Conservation (phyloP, 257 asterid species). For the Solanum sitiens region DNA sequence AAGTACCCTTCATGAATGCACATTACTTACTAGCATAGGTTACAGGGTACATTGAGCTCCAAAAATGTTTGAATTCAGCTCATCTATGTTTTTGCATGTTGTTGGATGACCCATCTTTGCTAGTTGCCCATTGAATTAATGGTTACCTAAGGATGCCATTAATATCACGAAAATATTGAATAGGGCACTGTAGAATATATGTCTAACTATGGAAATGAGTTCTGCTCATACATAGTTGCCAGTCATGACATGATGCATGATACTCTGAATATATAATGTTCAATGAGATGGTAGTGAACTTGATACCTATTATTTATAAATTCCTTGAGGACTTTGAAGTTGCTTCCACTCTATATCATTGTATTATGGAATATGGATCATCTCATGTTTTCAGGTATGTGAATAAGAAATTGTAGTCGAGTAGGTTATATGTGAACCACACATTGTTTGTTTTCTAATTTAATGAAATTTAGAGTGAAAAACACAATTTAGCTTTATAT, state of each 20-base stretch:
- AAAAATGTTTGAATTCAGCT: background rate
- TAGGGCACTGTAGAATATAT: background rate
- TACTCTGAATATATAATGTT: background rate
- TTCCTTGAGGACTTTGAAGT: background rate
- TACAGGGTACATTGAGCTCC: background rate
- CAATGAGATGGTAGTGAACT: background rate
- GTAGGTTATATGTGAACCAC: background rate
- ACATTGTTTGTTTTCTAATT: background rate
- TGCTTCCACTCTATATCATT: background rate
- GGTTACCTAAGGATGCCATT: background rate
- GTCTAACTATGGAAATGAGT: background rate
- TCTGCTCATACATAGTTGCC: background rate
- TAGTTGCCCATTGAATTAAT: background rate
- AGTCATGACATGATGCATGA: background rate
- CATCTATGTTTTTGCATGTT: background rate
- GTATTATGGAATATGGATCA: background rate
- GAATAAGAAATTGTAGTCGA: background rate
- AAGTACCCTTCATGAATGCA: slow-evolving; percentile 3
- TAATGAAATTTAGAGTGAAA: background rate
- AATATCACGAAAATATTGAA: background rate
- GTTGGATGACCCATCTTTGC: background rate
- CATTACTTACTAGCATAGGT: background rate
- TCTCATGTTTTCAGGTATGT: background rate
- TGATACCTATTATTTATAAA: background rate
- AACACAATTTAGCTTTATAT: background rate